Percentiles rank a stretch among this genome's conserved stretches.
Evolutionary conservation across 2,329 filamentous ascomycete species (phyloP).

Genomic region (Pestalotiopsis sp.): DNA sequence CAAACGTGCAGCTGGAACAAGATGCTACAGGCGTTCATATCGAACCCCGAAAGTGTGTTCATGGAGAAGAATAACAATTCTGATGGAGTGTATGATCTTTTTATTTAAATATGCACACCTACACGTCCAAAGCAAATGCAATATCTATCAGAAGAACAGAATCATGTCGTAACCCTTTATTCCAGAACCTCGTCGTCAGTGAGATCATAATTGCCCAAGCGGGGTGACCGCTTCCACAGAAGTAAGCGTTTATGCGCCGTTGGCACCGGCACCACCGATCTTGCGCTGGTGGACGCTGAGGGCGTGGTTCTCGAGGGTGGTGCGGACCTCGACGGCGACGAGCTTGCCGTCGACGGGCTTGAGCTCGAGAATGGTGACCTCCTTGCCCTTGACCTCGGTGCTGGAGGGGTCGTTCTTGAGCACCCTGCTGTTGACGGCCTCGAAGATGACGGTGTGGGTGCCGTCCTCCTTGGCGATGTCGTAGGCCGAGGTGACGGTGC

Average conservation of each 20-base stretch:
- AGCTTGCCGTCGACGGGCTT: slow-evolving; percentile 13
- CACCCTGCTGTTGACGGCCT: slow-evolving; percentile 8
- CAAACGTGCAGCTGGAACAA: neutral
- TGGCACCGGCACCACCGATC: neutral
- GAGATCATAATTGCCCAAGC: no score
- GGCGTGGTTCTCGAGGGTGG: slow-evolving; percentile 13
- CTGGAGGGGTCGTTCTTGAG: slow-evolving; percentile 9
- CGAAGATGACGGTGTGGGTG: slow-evolving; percentile 13
- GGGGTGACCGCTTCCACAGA: no score
- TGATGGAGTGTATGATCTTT: no score
- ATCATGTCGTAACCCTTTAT: no score
- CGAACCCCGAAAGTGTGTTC: no score
- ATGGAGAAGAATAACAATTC: no score
- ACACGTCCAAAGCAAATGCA: no score
- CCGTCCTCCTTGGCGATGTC: slow-evolving; percentile 11
- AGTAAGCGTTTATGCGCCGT: neutral
- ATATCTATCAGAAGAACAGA: no score
- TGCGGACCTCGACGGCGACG: slow-evolving; percentile 9
- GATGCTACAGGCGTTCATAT: no score
- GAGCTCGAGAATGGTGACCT: slow-evolving; percentile 13
- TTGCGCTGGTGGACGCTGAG: slow-evolving; percentile 2
- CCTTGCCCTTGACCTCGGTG: slow-evolving; percentile 10
- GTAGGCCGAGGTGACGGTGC: slow-evolving; percentile 1
- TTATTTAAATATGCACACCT: no score
- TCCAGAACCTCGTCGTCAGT: no score